Evolutionary conservation across 148 eudicot species (phyloP).

Genomic region (Vaccinium vitisidaea): DNA sequence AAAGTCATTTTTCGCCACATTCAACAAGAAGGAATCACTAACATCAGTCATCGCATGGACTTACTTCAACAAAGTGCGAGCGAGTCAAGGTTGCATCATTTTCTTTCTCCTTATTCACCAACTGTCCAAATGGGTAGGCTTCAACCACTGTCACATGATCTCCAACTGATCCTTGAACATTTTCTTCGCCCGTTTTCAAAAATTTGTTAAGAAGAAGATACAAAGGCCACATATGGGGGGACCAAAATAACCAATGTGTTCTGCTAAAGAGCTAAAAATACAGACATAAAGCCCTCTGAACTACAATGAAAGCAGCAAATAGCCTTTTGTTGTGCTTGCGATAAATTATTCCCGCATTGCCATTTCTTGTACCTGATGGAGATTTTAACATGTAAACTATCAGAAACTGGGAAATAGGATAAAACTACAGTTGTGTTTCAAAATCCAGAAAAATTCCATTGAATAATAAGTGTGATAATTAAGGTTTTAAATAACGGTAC

Average conservation of each 20-base stretch:
- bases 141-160: slow-evolving; percentile 34
- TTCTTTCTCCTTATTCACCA: slow-evolving; percentile 24
- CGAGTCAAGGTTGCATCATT: slow-evolving; percentile 37
- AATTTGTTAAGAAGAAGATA: slow-evolving; percentile 61
- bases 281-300: slow-evolving; percentile 7
- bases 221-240: slow-evolving; percentile 67
- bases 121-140: slow-evolving; percentile 33
- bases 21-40: slow-evolving; percentile 8
- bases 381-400: not conserved
- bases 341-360: not conserved
- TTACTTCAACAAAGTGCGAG: slow-evolving; percentile 64
- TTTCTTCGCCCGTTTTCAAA: slow-evolving; percentile 56
- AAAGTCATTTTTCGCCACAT: not conserved
- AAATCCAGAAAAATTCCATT: not conserved
- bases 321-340: not conserved
- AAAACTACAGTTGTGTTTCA: not conserved
- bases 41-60: slow-evolving; percentile 11
- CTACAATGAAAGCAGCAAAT: not conserved
- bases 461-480: not conserved
- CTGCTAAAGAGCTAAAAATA: slow-evolving; percentile 3
- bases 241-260: slow-evolving; percentile 7
- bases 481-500: too few relatives aligned
- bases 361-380: slow-evolving; percentile 16
- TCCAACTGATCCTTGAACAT: slow-evolving; percentile 33
- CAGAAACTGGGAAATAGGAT: not conserved